Base-by-base conservation (phyloP, 1,284 basidiomycete genomes). In the Apiotrichum porosum region DNA sequence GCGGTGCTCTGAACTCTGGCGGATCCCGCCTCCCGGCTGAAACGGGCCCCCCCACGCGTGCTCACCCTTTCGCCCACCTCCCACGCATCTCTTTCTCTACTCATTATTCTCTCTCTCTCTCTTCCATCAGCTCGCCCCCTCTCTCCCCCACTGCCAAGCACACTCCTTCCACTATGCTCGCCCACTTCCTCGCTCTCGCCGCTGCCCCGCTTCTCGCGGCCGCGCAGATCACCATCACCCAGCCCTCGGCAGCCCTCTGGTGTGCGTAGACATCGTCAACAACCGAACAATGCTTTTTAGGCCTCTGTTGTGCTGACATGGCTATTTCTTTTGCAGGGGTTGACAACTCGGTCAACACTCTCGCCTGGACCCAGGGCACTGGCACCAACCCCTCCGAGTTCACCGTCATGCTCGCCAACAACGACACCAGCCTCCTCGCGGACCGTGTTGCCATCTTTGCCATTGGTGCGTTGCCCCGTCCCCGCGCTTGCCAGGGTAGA, bases 271-370 rank as follows among this genome's bases (percentile, higher is more conserved):
- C 10, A n/a, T 41, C 19, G 22, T 35, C 12, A 13, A 24, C 6
- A 9, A 39, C n/a, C n/a, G n/a, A n/a, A n/a, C n/a, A n/a, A n/a
- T n/a, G n/a, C n/a, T n/a, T n/a, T n/a, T n/a, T n/a, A n/a, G n/a
- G n/a, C n/a, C n/a, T n/a, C n/a, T n/a, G n/a, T n/a, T n/a, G n/a
- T n/a, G n/a, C n/a, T n/a, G 21, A 22, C 14, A 9, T 32, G 14
- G 14, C 8, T 17, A 19, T 22, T n/a, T 31, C 28, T 13, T 6
- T 10, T 10, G 12, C 47, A 68, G 66, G 68, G 69, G 48, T 72
- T 37, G 57, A 57, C 18, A 44, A 69, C 38, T 56, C 51, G 23
- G 31, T 56, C 40, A 68, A 69, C 47, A 68, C 64, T 6, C 51
- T 71, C 35, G 56, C 53, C 15, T 73, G 69, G 69, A 47, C 52